Base-by-base conservation (phyloP, 306 rosid genomes). In the Carpinus viminea region DNA sequence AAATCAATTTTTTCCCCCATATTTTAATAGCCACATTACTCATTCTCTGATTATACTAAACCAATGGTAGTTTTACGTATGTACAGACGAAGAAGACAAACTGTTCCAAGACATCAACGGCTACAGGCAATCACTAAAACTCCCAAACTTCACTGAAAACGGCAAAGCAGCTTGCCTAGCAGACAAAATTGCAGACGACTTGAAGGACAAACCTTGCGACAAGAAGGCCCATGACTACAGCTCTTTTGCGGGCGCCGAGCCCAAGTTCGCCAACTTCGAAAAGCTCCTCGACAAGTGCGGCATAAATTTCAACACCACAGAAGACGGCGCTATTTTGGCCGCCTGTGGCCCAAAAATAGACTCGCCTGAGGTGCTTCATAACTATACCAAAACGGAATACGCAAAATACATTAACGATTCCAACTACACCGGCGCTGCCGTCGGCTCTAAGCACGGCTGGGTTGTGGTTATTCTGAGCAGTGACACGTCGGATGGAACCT, bases 111-210 rank as follows among this genome's bases (percentile, higher is more conserved):
- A 15, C 26, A 73, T 79, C 18, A 73, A 79, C 77, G 15, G 4
- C 1, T 79, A 72, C 78, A 75, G 82, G 46, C 6, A 16, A 2
- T 71, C 77, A 7, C 11, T 0, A 4, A 62, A 79, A 18, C 56
- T 72, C 55, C 7, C 73, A 0, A 61, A 2, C 12, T 56, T 79
- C 21, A 5, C 43, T 2, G 12, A 17, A 28, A 56, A 61, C 78
- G 2, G 3, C 5, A 73, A 62, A 1, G 82, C 82, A 11, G 28
- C 20, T 26, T 79, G 82, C 82, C 72, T 79, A 2, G 82, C 82
- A 6, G 74, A 73, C 26, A 69, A 72, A 17, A 51, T 79, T 34
- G 78, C 82, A 47, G 48, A 60, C 28, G 20, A 12, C 3, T 52
- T 79, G 4, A n/a, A 38, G 0, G 78, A 73, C 77, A 9, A 34